Evolutionary conservation across 2,329 filamentous ascomycete species (phyloP).

Genomic region (Emericellopsis cladophorae): DNA sequence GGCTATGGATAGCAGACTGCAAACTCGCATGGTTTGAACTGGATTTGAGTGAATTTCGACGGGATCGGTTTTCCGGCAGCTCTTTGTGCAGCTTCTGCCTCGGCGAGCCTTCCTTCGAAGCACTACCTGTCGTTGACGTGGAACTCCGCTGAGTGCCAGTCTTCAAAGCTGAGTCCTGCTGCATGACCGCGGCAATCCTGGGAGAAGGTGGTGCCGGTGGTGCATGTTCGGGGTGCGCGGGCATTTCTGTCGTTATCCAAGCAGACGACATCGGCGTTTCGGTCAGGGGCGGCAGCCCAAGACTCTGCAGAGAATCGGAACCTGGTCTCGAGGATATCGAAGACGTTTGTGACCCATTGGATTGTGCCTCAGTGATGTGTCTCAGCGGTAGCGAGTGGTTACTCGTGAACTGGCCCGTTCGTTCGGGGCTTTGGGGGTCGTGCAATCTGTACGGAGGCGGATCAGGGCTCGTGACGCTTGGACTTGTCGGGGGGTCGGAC

Average conservation of each 20-base stretch:
- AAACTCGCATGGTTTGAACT: slow-evolving; percentile 10
- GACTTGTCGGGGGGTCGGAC: slow-evolving; percentile 3
- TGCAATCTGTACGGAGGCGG: slow-evolving; percentile 3
- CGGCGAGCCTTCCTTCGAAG: slow-evolving; percentile 7
- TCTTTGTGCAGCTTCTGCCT: slow-evolving; percentile 19
- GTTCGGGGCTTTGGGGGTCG: background rate
- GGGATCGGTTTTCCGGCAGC: slow-evolving; percentile 12
- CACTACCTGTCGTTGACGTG: slow-evolving; percentile 4
- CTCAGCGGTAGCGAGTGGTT: background rate
- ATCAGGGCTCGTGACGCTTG: slow-evolving; percentile 7
- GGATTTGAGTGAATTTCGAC: slow-evolving; percentile 17
- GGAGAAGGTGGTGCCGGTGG: slow-evolving; percentile 15
- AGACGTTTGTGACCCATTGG: background rate
- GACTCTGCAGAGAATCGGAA: background rate
- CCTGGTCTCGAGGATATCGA: background rate
- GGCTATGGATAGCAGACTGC: background rate
- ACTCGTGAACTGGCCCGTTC: background rate
- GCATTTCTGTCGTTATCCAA: slow-evolving; percentile 6
- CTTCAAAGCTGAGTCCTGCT: slow-evolving; percentile 8
- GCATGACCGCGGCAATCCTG: slow-evolving; percentile 9
- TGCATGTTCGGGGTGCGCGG: slow-evolving; percentile 13
- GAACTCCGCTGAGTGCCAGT: slow-evolving; percentile 1
- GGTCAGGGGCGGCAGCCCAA: background rate
- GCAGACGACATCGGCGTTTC: slow-evolving; percentile 8
- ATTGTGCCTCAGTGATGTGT: background rate